Base-by-base conservation (phyloP, 768 basidiomycete genomes). In the Cantharellus anzutake region DNA sequence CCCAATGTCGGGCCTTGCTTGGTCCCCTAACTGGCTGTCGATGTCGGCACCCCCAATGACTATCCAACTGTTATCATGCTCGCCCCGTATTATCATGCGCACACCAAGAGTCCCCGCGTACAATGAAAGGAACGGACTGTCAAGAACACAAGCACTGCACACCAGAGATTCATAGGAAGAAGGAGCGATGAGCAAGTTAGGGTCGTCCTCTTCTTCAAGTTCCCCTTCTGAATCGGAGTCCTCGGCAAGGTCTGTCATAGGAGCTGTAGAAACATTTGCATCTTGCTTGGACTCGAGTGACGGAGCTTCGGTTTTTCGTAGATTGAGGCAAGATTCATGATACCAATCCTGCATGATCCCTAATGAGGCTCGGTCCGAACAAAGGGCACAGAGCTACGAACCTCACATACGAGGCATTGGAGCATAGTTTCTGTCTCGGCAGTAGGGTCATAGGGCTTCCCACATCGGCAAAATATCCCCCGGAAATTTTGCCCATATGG, bases 271-370 rank as follows among this genome's bases (percentile, higher is more conserved):
- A 29, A 29, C 20, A 29, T 29, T 29, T 29, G 20, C 20, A 29
- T 29, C 11, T 4, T 5, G 44, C 20, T 29, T 29, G 20, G 20
- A 29, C 20, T 29, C 20, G 20, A 29, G 20, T 29, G 20, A 29
- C 20, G 20, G 20, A 29, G 20, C 20, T 29, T 29, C 20, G 20
- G 20, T 29, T 29, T 29, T 29, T 61, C 86, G 78, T 50, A 91
- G 75, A 69, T 86, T 83, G 64, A 88, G 80, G 65, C 88, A 91
- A 5, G 86, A 89, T 72, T 91, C 88, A 65, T 91, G 88, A 69
- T 82, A 91, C 88, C 88, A 91, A 66, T 91, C 87, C 86, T 89
- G 62, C n/a, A 61, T 51, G 7, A 56, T 41, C 3, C 11, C 52
- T 14, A 11, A 41, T 5, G 56, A 59, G 41, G 42, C 38, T 37